phyloP scores from a whole-genome alignment of 305 asterid genomes.

The Fraxinus angustifolia region DNA sequence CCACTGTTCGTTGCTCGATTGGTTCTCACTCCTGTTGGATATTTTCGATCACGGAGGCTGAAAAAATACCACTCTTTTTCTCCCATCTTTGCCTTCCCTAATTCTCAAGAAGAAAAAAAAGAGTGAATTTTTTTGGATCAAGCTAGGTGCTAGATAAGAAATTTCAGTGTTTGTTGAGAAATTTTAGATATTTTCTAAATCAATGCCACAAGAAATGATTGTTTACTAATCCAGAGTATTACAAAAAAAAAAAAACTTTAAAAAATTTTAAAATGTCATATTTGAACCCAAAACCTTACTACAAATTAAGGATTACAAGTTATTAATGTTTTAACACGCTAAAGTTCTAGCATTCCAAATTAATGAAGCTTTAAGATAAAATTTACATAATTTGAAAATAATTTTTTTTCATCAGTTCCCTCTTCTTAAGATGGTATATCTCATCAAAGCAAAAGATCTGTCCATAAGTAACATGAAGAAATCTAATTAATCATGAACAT shows the following conservation, averaged over 20 bases:
- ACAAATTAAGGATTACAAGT: background rate
- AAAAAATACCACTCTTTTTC: conserved; percentile 95
- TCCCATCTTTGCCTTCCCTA: conserved; percentile 93
- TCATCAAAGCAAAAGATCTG: background rate
- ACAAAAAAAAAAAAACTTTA: background rate
- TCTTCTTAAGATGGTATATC: background rate
- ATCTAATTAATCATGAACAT: background rate
- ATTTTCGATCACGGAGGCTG: conserved; percentile 87
- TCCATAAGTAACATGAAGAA: background rate
- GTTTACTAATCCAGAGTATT: background rate
- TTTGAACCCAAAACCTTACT: background rate
- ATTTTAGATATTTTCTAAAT: background rate
- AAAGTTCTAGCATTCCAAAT: background rate
- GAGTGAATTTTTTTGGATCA: background rate
- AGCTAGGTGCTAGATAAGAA: background rate
- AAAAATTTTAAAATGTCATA: background rate
- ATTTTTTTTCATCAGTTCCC: background rate
- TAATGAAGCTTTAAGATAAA: background rate
- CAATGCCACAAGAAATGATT: background rate
- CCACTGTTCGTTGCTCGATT: conserved; percentile 92
- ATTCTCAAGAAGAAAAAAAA: background rate
- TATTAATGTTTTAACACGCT: background rate
- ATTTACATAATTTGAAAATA: background rate
- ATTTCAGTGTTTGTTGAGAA: background rate
- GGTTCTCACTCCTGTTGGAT: conserved; percentile 91